Percentiles rank a stretch among this genome's conserved stretches.
Evolutionary conservation across 495 filamentous ascomycete species (phyloP).

Genomic region (Letharia lupina): DNA sequence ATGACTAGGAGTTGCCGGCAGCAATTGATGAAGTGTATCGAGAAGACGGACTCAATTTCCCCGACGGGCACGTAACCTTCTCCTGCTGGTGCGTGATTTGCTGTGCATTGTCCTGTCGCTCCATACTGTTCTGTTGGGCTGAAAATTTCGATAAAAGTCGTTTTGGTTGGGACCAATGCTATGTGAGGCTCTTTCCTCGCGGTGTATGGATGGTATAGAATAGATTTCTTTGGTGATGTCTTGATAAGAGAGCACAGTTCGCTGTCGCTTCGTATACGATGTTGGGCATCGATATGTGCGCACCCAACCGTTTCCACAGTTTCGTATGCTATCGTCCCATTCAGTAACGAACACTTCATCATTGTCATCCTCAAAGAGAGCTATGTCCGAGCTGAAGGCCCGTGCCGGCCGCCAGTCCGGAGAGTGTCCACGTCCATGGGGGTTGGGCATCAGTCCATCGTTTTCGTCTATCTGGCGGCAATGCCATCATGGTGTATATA

Average conservation of each 20-base stretch:
- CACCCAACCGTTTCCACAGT: conserved; percentile 9
- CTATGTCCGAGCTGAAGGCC: background rate
- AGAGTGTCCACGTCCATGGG: background rate
- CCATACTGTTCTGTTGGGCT: background rate
- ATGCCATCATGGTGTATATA: background rate
- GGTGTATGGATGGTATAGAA: background rate
- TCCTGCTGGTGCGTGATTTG: background rate
- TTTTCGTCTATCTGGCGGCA: background rate
- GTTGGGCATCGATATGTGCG: conserved; percentile 4
- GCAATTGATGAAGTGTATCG: background rate
- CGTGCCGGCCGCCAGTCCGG: background rate
- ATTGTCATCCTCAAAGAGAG: background rate
- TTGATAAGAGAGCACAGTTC: background rate
- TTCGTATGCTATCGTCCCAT: background rate
- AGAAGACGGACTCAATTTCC: background rate
- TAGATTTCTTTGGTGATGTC: conserved; percentile 1
- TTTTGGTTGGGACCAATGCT: background rate
- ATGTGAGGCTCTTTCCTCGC: background rate
- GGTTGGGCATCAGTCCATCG: background rate
- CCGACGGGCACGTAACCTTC: background rate
- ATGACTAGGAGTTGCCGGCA: conserved; percentile 3
- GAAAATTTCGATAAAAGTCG: background rate
- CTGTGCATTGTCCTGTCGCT: background rate
- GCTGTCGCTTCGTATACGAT: background rate
- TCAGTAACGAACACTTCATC: background rate